Evolutionary conservation across 768 basidiomycete species (phyloP).

Genomic region (Dentipellis fragilis): DNA sequence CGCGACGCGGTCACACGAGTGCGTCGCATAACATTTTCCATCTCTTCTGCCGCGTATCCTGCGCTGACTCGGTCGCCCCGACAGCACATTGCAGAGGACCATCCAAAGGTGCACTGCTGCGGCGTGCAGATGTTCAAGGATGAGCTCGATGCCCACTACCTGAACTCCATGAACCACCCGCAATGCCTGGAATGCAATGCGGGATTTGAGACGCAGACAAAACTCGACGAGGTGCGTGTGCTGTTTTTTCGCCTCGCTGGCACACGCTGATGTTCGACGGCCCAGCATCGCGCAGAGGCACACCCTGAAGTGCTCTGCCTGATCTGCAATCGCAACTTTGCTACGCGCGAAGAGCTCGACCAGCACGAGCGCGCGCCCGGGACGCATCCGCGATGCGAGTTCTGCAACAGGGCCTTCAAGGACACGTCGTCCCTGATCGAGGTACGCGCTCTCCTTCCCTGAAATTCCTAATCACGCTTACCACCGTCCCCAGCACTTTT

Average conservation of each 20-base stretch:
- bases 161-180: neutral
- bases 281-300: neutral
- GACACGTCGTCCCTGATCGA: conserved; percentile 2
- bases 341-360: neutral
- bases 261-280: neutral
- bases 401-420: conserved; percentile 1
- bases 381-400: neutral
- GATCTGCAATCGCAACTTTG: neutral
- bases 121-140: conserved; percentile 1
- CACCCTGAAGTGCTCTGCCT: neutral
- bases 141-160: neutral
- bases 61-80: neutral
- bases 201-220: neutral
- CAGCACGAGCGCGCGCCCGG: neutral
- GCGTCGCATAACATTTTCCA: neutral
- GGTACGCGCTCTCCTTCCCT: too few species aligned
- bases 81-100: conserved; percentile 1
- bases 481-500: neutral
- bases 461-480: neutral
- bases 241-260: too few species aligned
- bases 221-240: neutral
- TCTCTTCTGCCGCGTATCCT: neutral
- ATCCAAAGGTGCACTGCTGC: conserved; percentile 1
- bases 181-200: neutral
- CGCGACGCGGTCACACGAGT: neutral